A percentile compares a stretch with the other conserved stretches of the same genome.
Evolutionary conservation across 2,329 filamentous ascomycete genomes (phyloP).

Genomic region (Metarhizium anisopliae): DNA sequence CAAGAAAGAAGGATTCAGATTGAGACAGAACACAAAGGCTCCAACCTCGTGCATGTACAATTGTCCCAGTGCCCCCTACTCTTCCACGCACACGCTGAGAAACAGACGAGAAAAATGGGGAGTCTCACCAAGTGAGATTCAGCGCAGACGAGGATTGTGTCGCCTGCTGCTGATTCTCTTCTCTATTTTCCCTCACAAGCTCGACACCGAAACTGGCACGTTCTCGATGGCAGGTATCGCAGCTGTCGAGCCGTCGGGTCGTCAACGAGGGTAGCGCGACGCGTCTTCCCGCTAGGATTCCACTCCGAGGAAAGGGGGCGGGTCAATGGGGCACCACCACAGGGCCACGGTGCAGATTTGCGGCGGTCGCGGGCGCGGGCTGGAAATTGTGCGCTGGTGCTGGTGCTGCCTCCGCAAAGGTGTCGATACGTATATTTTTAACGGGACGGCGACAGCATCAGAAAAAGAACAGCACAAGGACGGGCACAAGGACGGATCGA

Average conservation of each 20-base stretch:
- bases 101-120: background rate
- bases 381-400: background rate
- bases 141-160: conserved; percentile 51
- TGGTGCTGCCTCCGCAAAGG: conserved; percentile 9
- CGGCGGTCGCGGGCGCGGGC: background rate
- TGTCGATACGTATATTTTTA: conserved; percentile 9
- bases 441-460: conserved; percentile 16
- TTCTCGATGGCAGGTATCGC: conserved; percentile 5
- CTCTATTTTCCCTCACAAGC: conserved; percentile 15
- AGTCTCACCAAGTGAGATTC: conserved; percentile 45
- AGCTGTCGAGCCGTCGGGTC: conserved; percentile 11
- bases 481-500: conserved; percentile 13
- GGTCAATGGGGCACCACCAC: conserved; percentile 12
- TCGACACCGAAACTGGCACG: conserved; percentile 14
- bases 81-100: conserved; percentile 1
- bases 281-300: conserved; percentile 20
- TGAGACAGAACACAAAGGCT: background rate
- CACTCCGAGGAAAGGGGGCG: conserved; percentile 5
- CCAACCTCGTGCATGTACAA: background rate
- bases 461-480: conserved; percentile 16
- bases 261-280: conserved; percentile 19
- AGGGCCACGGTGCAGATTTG: background rate
- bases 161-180: conserved; percentile 53
- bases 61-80: background rate
- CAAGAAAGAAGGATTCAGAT: background rate